A percentile compares a stretch with the other conserved stretches of the same genome.
phyloP scores from a whole-genome alignment of 2,329 filamentous ascomycete genomes.

The Phyllachora maydis region DNA sequence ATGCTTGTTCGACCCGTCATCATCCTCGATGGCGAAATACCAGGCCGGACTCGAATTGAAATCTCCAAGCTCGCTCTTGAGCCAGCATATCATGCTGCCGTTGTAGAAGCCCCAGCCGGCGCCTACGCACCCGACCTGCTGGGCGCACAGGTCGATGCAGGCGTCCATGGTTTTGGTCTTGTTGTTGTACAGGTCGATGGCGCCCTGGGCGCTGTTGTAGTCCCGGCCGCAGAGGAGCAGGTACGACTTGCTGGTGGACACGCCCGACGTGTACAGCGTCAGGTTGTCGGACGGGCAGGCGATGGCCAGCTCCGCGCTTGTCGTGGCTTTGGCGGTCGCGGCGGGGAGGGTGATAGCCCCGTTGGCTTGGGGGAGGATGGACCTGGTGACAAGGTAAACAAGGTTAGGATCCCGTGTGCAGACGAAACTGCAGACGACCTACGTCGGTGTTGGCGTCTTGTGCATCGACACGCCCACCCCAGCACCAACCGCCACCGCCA shows the following conservation, averaged over 20 bases:
- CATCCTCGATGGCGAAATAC: conserved; percentile 12
- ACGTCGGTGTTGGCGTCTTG: conserved; percentile 3
- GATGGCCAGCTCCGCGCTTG: conserved; percentile 2
- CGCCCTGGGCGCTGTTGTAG: conserved; percentile 11
- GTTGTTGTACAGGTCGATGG: conserved; percentile 9
- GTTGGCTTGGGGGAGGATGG: conserved; percentile 2
- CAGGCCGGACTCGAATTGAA: conserved; percentile 9
- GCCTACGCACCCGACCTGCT: conserved; percentile 9
- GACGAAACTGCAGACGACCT: conserved; percentile 1
- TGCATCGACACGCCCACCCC: conserved; percentile 11
- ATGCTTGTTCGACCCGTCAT: too few species aligned
- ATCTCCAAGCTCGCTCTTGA: conserved; percentile 12
- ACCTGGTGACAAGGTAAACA: not conserved
- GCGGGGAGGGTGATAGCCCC: conserved; percentile 2
- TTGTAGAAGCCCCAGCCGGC: conserved; percentile 14
- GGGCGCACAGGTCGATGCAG: conserved; percentile 12
- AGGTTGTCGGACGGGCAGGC: conserved; percentile 13
- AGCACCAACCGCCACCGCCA: conserved; percentile 11
- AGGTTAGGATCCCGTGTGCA: not conserved
- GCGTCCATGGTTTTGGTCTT: conserved; percentile 9
- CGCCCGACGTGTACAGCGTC: conserved; percentile 10
- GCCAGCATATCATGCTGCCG: conserved; percentile 11
- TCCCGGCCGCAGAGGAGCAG: conserved; percentile 14
- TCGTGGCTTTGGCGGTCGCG: conserved; percentile 3
- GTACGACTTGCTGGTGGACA: conserved; percentile 7